phyloP scores from a whole-genome alignment of 2,329 filamentous ascomycete genomes.

The Cordyceps cateniannulata region DNA sequence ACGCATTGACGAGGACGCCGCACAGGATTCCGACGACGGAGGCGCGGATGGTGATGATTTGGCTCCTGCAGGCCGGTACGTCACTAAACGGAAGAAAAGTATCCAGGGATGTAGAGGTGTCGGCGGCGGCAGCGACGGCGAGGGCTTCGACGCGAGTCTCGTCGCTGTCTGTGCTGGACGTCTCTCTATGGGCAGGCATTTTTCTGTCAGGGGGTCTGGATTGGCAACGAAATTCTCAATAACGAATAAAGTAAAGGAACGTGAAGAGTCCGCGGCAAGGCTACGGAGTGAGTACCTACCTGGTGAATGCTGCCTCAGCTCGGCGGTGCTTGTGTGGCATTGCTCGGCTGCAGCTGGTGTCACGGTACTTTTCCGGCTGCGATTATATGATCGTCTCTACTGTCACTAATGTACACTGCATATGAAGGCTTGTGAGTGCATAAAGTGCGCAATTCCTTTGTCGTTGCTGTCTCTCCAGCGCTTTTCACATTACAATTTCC shows the following conservation, averaged over 20 bases:
- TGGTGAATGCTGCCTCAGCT: neutral
- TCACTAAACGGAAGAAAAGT: neutral
- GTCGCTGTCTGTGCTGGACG: neutral
- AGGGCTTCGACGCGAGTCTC: neutral
- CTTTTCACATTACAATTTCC: neutral
- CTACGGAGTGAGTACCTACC: neutral
- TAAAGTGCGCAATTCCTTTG: too few relatives aligned
- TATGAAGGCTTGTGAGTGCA: too few relatives aligned
- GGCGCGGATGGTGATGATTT: neutral
- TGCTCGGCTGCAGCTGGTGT: neutral
- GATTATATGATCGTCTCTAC: neutral
- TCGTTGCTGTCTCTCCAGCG: too few relatives aligned
- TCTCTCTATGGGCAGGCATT: neutral
- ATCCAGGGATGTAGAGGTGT: neutral
- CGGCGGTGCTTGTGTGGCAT: neutral
- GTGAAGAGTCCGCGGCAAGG: neutral
- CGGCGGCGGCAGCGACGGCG: neutral
- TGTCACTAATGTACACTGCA: too few relatives aligned
- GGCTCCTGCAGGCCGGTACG: neutral
- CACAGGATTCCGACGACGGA: neutral
- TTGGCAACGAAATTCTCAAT: neutral
- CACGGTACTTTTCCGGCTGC: neutral
- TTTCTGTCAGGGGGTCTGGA: neutral
- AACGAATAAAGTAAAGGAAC: neutral
- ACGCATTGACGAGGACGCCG: slow-evolving; percentile 8